Conservation (phyloP, 2,329 filamentous ascomycete genomes). For the Colletotrichum somersetense region DNA sequence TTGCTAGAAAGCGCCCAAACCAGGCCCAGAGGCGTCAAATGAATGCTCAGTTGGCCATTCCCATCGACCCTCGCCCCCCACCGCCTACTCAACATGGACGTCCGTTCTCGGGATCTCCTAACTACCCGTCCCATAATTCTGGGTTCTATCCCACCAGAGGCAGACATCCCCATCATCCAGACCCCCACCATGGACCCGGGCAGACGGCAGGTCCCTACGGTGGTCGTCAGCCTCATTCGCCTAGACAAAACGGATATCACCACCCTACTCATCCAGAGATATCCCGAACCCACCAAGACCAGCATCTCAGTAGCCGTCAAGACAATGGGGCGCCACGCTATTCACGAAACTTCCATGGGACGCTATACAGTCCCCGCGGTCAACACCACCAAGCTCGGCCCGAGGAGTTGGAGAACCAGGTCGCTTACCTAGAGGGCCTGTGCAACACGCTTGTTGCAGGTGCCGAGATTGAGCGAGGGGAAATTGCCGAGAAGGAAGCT, state of each 20-base stretch:
- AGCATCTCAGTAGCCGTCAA: conserved; percentile 10
- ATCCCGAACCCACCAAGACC: conserved; percentile 21
- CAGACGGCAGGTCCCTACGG: conserved; percentile 16
- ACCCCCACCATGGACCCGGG: conserved; percentile 16
- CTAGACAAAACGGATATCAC: conserved; percentile 47
- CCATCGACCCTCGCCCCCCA: conserved; percentile 62
- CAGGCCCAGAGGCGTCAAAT: conserved; percentile 74
- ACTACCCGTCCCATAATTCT: conserved; percentile 45
- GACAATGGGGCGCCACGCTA: conserved; percentile 27
- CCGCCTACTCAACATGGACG: conserved; percentile 43
- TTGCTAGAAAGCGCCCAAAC: conserved; percentile 66
- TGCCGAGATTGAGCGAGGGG: conserved; percentile 72
- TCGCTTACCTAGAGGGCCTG: conserved; percentile 62
- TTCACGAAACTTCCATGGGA: conserved; percentile 43
- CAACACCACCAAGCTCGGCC: conserved; percentile 49
- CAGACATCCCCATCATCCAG: conserved; percentile 18
- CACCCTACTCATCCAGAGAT: conserved; percentile 41
- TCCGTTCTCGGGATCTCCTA: conserved; percentile 47
- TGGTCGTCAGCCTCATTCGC: conserved; percentile 18
- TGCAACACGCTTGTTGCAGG: conserved; percentile 63
- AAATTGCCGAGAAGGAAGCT: conserved; percentile 77
- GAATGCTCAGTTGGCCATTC: conserved; percentile 69
- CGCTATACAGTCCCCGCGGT: conserved; percentile 50
- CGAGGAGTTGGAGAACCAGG: conserved; percentile 64
- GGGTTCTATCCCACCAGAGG: conserved; percentile 13